Evolutionary conservation across 23 red algal species (phyloP).

Genomic region (Gracilaria domingensis): DNA sequence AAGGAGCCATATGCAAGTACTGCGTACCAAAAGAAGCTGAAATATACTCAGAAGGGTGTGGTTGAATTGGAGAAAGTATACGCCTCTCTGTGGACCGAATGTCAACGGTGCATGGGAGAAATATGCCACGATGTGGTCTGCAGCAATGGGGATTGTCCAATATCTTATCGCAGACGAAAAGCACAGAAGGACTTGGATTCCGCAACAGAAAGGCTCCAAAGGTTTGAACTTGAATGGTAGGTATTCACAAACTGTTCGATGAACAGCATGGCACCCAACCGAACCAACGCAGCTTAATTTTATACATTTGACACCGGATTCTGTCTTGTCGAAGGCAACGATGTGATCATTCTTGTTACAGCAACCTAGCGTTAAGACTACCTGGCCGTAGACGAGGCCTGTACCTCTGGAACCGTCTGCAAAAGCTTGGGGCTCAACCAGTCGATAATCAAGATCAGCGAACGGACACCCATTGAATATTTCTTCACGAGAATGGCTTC

Average conservation of each 20-base stretch:
- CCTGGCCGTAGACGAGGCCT: neutral
- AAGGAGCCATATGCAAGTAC: constrained; percentile 83
- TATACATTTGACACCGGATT: neutral
- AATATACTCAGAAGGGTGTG: constrained; percentile 50
- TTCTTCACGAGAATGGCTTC: neutral
- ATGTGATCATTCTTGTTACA: neutral
- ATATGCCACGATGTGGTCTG: constrained; percentile 97
- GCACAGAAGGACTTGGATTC: constrained; percentile 89
- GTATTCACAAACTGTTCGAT: constrained; percentile 20
- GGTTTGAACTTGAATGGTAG: constrained; percentile 91
- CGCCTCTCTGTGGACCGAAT: constrained; percentile 96
- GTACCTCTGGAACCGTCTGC: neutral
- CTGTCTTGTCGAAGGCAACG: neutral
- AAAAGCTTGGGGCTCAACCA: neutral
- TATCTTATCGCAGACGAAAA: constrained; percentile 95
- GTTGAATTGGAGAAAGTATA: constrained; percentile 75
- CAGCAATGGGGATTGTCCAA: constrained; percentile 99
- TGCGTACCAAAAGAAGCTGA: constrained; percentile 80
- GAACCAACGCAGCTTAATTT: neutral
- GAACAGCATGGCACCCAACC: neutral
- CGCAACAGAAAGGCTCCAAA: constrained; percentile 70
- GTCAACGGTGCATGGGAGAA: constrained; percentile 98
- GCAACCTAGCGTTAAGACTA: neutral
- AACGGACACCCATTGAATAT: neutral
- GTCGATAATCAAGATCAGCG: neutral